Conservation (phyloP, 805 yeast genomes). For the Candida insectorum region DNA sequence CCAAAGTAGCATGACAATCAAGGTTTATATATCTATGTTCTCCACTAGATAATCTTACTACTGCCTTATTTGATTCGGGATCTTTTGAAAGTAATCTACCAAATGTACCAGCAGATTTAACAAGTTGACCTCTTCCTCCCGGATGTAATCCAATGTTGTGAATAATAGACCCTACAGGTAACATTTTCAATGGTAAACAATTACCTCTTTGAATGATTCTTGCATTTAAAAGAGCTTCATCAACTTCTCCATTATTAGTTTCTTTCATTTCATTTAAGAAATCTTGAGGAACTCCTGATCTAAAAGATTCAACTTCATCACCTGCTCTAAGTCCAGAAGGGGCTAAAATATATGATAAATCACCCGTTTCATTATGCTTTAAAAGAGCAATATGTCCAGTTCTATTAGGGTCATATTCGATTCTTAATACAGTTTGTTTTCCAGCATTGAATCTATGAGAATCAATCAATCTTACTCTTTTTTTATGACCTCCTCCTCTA, state of each 20-base stretch:
- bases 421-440: constrained; percentile 73
- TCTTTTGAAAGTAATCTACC: constrained; percentile 82
- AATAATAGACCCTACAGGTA: constrained; percentile 90
- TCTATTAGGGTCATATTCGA: constrained; percentile 95
- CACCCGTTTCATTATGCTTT: constrained; percentile 57
- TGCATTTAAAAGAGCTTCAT: constrained; percentile 85
- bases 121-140: constrained; percentile 78
- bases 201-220: constrained; percentile 90
- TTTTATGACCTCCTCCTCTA: constrained; percentile 95
- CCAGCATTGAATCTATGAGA: constrained; percentile 66
- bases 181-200: constrained; percentile 87
- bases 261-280: constrained; percentile 67
- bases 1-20: constrained; percentile 90
- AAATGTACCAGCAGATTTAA: constrained; percentile 92
- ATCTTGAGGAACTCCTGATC: constrained; percentile 80
- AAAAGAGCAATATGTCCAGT: constrained; percentile 89
- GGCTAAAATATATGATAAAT: constrained; percentile 79
- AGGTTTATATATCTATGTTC: constrained; percentile 88
- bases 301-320: constrained; percentile 83
- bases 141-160: constrained; percentile 79
- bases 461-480: constrained; percentile 82
- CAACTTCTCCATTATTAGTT: constrained; percentile 71
- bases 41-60: constrained; percentile 82
- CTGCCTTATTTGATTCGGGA: constrained; percentile 66
- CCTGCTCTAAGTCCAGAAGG: constrained; percentile 92